These are phyloP conservation scores for Epichloe brachyelytri DNA, from an alignment of 2,329 filamentous ascomycete genomes.

Conservation along the genomic window DNA sequence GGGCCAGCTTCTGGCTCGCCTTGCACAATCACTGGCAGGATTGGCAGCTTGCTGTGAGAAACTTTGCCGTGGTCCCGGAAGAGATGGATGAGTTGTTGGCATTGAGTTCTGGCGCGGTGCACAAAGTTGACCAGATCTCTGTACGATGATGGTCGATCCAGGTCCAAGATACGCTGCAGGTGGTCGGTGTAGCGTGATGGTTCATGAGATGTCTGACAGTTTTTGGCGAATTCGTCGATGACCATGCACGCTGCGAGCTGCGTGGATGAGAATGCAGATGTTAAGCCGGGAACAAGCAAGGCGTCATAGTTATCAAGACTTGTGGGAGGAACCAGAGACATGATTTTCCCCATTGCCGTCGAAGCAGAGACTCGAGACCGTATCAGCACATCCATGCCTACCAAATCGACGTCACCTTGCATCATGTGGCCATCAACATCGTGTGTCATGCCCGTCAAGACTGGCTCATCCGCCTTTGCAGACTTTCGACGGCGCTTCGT, in stretches of 20 bases:
- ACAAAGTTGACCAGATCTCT: conserved; percentile 82
- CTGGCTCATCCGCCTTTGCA: conserved; percentile 63
- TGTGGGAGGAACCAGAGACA: conserved; percentile 59
- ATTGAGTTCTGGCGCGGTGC: conserved; percentile 81
- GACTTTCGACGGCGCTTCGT: conserved; percentile 71
- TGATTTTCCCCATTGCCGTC: conserved; percentile 71
- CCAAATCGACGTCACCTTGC: conserved; percentile 88
- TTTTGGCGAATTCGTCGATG: conserved; percentile 76
- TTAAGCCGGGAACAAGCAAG: conserved; percentile 51
- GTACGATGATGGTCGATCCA: conserved; percentile 70
- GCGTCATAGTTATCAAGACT: conserved; percentile 52
- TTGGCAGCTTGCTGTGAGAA: conserved; percentile 59
- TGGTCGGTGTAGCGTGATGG: conserved; percentile 42
- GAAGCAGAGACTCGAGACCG: conserved; percentile 82
- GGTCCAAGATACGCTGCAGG: conserved; percentile 66
- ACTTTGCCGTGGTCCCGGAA: conserved; percentile 88
- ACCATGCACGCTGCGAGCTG: conserved; percentile 75
- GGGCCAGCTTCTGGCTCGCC: conserved; percentile 86
- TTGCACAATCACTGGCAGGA: conserved; percentile 81
- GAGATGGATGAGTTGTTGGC: conserved; percentile 75
- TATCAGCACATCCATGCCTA: conserved; percentile 78
- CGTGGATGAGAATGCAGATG: conserved; percentile 67
- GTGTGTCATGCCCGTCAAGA: conserved; percentile 56
- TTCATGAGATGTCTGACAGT: conserved; percentile 30
- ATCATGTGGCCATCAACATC: conserved; percentile 98